Evolutionary conservation across 2,329 filamentous ascomycete genomes (phyloP), one percentile per base, ranked within the genome.

Genomic region (Dactylellina drechsleri): DNA sequence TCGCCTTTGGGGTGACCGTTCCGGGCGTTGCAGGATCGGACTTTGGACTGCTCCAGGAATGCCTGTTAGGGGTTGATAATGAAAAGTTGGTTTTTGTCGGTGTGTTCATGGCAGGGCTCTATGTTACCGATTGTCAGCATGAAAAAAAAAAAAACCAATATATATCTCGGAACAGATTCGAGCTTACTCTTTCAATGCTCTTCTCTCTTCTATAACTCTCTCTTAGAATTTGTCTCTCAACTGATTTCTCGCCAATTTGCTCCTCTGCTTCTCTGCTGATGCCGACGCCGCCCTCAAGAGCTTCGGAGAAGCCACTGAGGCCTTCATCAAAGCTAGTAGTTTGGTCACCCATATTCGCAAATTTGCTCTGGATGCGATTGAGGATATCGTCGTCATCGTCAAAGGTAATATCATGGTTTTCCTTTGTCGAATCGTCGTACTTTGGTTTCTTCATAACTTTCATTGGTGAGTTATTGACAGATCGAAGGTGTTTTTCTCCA

Each of bases 361-460:
- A 13, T 16, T 67, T 61, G 57, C 50, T 62, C 0, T 53, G 45
- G 15, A 71, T 50, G 36, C 57, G 64, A 26, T 28, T 59, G 20
- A 71, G 47, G 36, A 71, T 64, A 53, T 76, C 72, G 28, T 65
- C 50, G 7, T 76, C 66, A 45, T 76, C 72, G 40, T 47, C 60
- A 57, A 71, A 70, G 49, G 40, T 66, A 31, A 71, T 50, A 61
- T 76, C 62, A n/a, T 64, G 57, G 28, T 76, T 70, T 54, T 76
- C 71, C 40, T 75, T 75, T 47, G 40, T 65, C 26, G 71, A 75
- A 31, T 75, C 71, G 64, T 75, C 71, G 53, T 76, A 76, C 54
- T 76, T 76, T 7, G 72, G 23, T 60, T 76, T 76, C 52, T 76
- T 76, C 65, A 71, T 70, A 23, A 71, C 60, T 54, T 76, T 76